Conservation (phyloP, 2,329 filamentous ascomycete genomes). For the Xylaria sp. region DNA sequence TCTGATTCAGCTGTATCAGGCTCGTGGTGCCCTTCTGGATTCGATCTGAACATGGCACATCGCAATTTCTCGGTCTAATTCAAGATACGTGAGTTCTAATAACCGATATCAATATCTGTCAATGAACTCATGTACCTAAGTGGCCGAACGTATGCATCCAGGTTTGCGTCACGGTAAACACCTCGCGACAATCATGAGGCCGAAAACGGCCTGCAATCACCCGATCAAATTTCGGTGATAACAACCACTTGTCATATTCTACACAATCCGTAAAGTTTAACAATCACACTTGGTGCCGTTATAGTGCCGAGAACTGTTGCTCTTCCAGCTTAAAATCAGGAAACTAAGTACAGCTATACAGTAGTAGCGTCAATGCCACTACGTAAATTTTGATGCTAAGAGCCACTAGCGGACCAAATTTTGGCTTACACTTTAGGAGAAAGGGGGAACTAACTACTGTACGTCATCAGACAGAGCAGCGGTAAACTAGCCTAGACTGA, state of each 20-base stretch:
- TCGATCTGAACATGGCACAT: slow-evolving; percentile 1
- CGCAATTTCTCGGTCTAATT: slow-evolving; percentile 18
- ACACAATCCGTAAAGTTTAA: not conserved
- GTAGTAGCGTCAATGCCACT: not conserved
- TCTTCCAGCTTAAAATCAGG: not conserved
- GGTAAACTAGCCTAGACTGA: not conserved
- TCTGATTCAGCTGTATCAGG: not conserved
- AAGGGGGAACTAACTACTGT: not conserved
- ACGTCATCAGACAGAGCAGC: slow-evolving; percentile 5
- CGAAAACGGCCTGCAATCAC: slow-evolving; percentile 17
- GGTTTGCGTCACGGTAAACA: slow-evolving; percentile 9
- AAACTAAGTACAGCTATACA: not conserved
- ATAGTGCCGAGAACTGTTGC: not conserved
- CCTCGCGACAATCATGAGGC: not conserved
- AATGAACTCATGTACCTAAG: not conserved
- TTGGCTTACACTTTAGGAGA: not conserved
- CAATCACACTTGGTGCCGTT: not conserved
- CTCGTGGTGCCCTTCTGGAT: not conserved
- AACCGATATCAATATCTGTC: not conserved
- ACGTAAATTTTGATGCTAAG: not conserved
- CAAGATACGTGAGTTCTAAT: not conserved
- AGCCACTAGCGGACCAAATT: not conserved
- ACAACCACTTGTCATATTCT: not conserved
- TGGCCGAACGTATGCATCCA: not conserved
- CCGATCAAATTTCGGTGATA: slow-evolving; percentile 7